Percentiles rank a stretch among this genome's conserved stretches.
Evolutionary conservation across 2,329 filamentous ascomycete genomes (phyloP).

Genomic region (Fusarium praegraminearum): DNA sequence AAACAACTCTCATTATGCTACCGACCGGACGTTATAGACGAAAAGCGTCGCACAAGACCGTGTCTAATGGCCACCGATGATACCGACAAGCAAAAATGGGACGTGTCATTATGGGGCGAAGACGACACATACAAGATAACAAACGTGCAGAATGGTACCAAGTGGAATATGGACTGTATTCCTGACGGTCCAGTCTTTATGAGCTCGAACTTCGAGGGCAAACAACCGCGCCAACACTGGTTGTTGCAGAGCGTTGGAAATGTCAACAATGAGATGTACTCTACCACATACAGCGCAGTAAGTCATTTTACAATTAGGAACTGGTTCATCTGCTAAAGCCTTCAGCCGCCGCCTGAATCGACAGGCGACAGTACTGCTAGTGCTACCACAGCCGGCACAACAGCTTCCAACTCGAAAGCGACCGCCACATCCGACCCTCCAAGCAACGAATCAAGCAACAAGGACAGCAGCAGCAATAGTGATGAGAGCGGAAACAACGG

Average conservation of each 20-base stretch:
- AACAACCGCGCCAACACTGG: slow-evolving; percentile 52
- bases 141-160: slow-evolving; percentile 51
- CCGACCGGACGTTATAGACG: slow-evolving; percentile 36
- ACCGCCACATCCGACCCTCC: not conserved
- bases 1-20: slow-evolving; percentile 52
- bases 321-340: not conserved
- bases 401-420: not conserved
- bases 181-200: slow-evolving; percentile 50
- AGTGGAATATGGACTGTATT: slow-evolving; percentile 52
- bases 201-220: slow-evolving; percentile 43
- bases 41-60: slow-evolving; percentile 46
- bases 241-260: slow-evolving; percentile 49
- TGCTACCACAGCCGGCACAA: not conserved
- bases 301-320: accelerated
- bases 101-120: slow-evolving; percentile 48
- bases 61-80: slow-evolving; percentile 48
- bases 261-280: slow-evolving; percentile 51
- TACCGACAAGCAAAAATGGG: slow-evolving; percentile 51
- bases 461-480: not conserved
- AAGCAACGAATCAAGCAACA: not conserved
- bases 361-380: not conserved
- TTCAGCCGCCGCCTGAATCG: slow-evolving; percentile 7
- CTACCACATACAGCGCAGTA: slow-evolving; percentile 46
- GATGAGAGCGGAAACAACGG: not conserved
- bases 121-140: slow-evolving; percentile 48